Evolutionary conservation across 2,329 filamentous ascomycete species (phyloP), one percentile per base, ranked within the genome.

Genomic region (Fusarium irregulare): DNA sequence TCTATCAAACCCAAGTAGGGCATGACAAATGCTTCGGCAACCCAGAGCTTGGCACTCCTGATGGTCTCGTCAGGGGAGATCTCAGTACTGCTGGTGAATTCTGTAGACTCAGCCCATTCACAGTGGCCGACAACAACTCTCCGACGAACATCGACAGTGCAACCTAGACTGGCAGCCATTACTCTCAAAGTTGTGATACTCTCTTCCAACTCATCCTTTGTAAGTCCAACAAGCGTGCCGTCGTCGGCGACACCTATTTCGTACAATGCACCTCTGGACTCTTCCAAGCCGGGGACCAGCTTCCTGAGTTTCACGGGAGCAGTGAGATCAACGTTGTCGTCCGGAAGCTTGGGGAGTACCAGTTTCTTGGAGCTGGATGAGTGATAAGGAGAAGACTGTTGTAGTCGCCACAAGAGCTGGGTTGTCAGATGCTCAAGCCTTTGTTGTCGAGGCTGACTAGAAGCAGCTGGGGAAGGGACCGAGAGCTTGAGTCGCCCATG

Each of bases 231-330:
- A 61, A 99, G 89, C 0, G 92, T 93, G 10, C 96, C 96, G 81
- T 98, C 94, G 78, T 99, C 96, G 28, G 94, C 92, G 12, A 99
- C 94, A 1, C 96, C 96, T 78, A 99, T 97, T 79, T 99, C 95
- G 74, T 99, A 99, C 51, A 98, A 81, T 2, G 96, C 96, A 7
- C 96, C 96, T 71, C 93, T 91, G 18, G 94, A 98, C 78, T 97
- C 94, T 77, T 98, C 95, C 11, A 99, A 83, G 0, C 96, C 94
- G 4, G 94, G 89, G 9, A 94, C 83, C 42, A 91, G 83, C 66
- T 89, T 88, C 10, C 81, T 83, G 3, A 87, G 82, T 62, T 84
- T 82, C 53, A 86, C 78, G 10, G 85, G 81, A 23, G 79, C 76
- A 40, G 84, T 78, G 20, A 86, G 76, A 56, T 85, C 82, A 23